Percentiles rank a stretch among this genome's conserved stretches.
Conservation (phyloP, 208 protist species). For the Plasmodiophora brassicae region DNA sequence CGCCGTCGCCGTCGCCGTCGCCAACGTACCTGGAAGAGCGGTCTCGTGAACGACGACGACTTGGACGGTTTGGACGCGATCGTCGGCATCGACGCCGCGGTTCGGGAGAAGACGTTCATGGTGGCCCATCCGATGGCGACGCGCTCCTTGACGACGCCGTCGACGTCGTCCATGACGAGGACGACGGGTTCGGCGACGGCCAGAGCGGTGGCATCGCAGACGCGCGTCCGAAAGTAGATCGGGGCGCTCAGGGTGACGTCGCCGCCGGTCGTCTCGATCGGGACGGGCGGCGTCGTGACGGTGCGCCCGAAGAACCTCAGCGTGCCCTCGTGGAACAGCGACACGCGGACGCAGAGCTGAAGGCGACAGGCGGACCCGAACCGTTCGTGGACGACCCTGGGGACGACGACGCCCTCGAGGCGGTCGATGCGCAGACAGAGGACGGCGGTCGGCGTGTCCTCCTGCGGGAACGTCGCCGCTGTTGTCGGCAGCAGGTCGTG, state of each 20-base stretch:
- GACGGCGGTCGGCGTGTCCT: neutral
- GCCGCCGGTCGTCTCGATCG: neutral
- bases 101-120: neutral
- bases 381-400: neutral
- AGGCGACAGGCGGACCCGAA: neutral
- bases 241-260: neutral
- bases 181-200: neutral
- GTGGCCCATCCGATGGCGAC: neutral
- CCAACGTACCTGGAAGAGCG: neutral
- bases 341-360: neutral
- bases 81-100: neutral
- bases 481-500: neutral
- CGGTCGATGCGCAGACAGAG: neutral
- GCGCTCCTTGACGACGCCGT: neutral
- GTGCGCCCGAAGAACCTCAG: constrained; percentile 8
- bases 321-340: constrained; percentile 1
- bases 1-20: too few relatives aligned
- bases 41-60: neutral
- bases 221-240: neutral
- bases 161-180: neutral
- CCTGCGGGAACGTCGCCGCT: neutral
- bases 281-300: neutral
- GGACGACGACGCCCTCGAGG: neutral
- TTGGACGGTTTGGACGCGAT: neutral
- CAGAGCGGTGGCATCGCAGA: neutral